These are phyloP conservation scores for Pyrenophora tritici-repentis DNA, from an alignment of 2,329 filamentous ascomycete genomes.

Conservation along the genomic window DNA sequence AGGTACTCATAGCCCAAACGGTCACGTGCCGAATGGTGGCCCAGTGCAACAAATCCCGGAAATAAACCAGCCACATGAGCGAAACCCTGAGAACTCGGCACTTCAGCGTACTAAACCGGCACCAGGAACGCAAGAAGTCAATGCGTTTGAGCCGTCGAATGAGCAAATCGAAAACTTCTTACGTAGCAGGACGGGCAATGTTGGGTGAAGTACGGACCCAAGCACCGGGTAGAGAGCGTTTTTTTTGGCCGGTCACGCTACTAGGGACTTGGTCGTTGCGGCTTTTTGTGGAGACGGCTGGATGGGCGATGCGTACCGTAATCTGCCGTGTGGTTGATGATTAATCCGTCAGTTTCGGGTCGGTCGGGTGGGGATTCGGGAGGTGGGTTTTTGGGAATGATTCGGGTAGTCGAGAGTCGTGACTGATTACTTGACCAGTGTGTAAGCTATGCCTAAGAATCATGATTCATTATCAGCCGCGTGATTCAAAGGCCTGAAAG, in stretches of 20 bases:
- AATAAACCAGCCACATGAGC: neutral
- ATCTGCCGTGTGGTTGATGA: neutral
- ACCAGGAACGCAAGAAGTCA: too few species aligned
- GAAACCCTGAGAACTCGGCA: neutral
- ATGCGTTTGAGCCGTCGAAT: slow-evolving; percentile 3
- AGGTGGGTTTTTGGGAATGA: neutral
- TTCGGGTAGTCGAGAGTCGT: too few species aligned
- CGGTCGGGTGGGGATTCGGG: neutral
- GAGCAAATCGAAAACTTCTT: slow-evolving; percentile 28
- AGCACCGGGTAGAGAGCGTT: neutral
- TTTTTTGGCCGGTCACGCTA: neutral
- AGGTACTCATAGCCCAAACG: neutral
- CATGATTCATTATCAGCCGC: too few species aligned
- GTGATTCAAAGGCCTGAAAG: too few species aligned
- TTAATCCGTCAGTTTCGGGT: neutral
- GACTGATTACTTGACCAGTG: too few species aligned
- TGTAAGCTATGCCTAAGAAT: too few species aligned
- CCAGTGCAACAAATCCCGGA: neutral
- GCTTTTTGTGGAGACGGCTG: neutral
- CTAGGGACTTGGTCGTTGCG: neutral
- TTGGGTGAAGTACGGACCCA: neutral
- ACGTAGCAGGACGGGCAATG: slow-evolving; percentile 25
- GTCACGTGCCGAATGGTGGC: neutral
- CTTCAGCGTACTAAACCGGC: too few species aligned
- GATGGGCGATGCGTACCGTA: neutral